Percentiles rank a stretch among this genome's conserved stretches.
phyloP scores from a whole-genome alignment of 805 yeast species.

The Yamadazyma tumulicola region DNA sequence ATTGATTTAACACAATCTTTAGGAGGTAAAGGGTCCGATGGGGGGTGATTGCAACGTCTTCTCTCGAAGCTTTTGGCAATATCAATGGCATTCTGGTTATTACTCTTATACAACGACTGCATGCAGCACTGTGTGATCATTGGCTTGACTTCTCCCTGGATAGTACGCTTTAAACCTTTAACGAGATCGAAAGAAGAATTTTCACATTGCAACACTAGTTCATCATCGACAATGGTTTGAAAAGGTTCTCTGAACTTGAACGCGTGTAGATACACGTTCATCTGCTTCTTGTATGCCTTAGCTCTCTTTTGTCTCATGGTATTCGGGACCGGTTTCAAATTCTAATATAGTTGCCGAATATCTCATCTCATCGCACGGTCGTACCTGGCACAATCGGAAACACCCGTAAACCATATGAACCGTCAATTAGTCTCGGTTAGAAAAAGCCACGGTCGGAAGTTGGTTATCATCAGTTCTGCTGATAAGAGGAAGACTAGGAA shows the following conservation, averaged over 20 bases:
- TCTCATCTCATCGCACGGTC: too few species aligned
- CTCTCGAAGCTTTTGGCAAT: slow-evolving; percentile 83
- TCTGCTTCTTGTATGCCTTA: slow-evolving; percentile 87
- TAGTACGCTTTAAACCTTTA: slow-evolving; percentile 75
- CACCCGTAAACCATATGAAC: too few species aligned
- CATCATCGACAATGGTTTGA: slow-evolving; percentile 85
- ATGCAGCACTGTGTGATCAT: slow-evolving; percentile 96
- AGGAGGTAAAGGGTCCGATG: slow-evolving; percentile 58
- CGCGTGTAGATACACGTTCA: slow-evolving; percentile 77
- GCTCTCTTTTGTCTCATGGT: slow-evolving; percentile 95
- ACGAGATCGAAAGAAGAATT: slow-evolving; percentile 70
- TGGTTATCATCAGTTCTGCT: too few species aligned
- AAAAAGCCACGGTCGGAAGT: too few species aligned
- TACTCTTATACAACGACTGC: slow-evolving; percentile 72
- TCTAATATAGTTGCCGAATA: too few species aligned
- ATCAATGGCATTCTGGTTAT: slow-evolving; percentile 72
- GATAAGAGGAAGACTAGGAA: too few species aligned
- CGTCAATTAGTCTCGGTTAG: too few species aligned
- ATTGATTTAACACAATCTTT: slow-evolving; percentile 73
- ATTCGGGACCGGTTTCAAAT: too few species aligned
- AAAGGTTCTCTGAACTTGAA: slow-evolving; percentile 93
- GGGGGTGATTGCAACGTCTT: slow-evolving; percentile 86
- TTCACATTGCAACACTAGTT: slow-evolving; percentile 62
- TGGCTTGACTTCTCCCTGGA: slow-evolving; percentile 82
- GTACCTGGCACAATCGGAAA: too few species aligned